These are phyloP conservation scores for Thozetella sp. DNA, from an alignment of 495 filamentous ascomycete species.

Conservation along the genomic window DNA sequence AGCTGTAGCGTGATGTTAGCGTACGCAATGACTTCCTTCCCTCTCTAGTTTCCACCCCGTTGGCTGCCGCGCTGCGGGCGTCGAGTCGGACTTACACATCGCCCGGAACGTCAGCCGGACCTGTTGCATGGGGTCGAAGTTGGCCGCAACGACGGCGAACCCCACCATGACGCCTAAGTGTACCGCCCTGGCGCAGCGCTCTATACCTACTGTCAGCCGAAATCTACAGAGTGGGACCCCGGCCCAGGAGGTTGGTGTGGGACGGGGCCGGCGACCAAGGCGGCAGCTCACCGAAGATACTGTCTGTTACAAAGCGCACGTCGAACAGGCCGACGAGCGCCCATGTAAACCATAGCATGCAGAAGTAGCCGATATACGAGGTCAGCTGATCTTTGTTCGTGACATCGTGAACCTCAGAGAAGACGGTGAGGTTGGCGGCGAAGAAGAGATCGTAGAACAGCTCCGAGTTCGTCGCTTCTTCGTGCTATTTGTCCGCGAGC, in stretches of 20 bases:
- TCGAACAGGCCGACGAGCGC: conserved; percentile 68
- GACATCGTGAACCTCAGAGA: conserved; percentile 59
- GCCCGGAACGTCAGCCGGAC: conserved; percentile 51
- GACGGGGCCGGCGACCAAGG: too few relatives aligned
- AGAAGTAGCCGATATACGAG: conserved; percentile 64
- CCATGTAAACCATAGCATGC: conserved; percentile 75
- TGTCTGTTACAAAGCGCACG: conserved; percentile 67
- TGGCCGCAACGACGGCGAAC: conserved; percentile 55
- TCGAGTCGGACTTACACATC: conserved; percentile 31
- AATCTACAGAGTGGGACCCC: too few relatives aligned
- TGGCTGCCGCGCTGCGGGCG: too few relatives aligned
- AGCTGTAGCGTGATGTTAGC: conserved; percentile 30
- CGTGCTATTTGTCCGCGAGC: neutral
- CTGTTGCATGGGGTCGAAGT: conserved; percentile 36
- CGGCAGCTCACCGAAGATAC: conserved; percentile 57
- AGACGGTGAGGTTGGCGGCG: conserved; percentile 68
- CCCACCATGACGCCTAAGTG: conserved; percentile 67
- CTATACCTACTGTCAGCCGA: conserved; percentile 46
- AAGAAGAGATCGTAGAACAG: conserved; percentile 75
- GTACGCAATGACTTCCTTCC: too few relatives aligned
- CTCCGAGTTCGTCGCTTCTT: conserved; percentile 19
- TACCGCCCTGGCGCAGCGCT: conserved; percentile 57
- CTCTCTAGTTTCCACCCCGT: too few relatives aligned
- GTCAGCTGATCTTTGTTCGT: conserved; percentile 28
- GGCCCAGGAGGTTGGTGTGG: too few relatives aligned